Conservation (phyloP, 108 stramenopile genomes). For the Pinguiococcus pyrenoidosus region DNA sequence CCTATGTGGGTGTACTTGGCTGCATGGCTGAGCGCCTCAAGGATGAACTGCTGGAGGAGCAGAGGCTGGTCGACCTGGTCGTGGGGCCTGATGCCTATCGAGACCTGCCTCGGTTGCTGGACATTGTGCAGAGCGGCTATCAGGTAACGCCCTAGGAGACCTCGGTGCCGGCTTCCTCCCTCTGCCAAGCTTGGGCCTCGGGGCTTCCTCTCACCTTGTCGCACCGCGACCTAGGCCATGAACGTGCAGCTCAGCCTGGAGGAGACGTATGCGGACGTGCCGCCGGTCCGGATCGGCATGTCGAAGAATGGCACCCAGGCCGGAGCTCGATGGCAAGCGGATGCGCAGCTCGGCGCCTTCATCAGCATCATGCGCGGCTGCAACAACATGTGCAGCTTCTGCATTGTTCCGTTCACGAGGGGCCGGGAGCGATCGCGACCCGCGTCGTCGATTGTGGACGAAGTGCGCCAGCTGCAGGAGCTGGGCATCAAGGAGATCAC, state of each 20-base stretch:
- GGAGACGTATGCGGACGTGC: constrained; percentile 94
- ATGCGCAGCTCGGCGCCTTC: constrained; percentile 58
- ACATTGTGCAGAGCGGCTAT: constrained; percentile 21
- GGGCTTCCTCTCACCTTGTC: too few relatives aligned
- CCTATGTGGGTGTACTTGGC: constrained; percentile 91
- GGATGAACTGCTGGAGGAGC: constrained; percentile 65
- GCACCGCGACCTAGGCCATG: too few relatives aligned
- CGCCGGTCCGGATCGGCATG: constrained; percentile 63
- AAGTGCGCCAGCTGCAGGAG: constrained; percentile 44
- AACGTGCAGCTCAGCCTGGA: constrained; percentile 79
- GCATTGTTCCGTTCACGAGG: constrained; percentile 94
- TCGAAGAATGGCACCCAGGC: too few relatives aligned
- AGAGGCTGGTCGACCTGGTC: constrained; percentile 73
- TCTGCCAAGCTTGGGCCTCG: too few relatives aligned
- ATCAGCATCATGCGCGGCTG: constrained; percentile 93
- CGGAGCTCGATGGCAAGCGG: constrained; percentile 2
- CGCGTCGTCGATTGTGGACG: constrained; percentile 68
- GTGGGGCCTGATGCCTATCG: constrained; percentile 97
- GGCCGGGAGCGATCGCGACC: constrained; percentile 79
- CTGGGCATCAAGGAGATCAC: constrained; percentile 77
- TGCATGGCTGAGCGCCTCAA: constrained; percentile 99
- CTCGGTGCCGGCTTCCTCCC: too few relatives aligned
- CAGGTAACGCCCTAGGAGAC: neutral
- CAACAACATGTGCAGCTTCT: constrained; percentile 91
- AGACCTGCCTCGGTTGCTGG: constrained; percentile 73